Conservation (phyloP, 2,329 filamentous ascomycete species). For the Acephala macrosclerotiorum region DNA sequence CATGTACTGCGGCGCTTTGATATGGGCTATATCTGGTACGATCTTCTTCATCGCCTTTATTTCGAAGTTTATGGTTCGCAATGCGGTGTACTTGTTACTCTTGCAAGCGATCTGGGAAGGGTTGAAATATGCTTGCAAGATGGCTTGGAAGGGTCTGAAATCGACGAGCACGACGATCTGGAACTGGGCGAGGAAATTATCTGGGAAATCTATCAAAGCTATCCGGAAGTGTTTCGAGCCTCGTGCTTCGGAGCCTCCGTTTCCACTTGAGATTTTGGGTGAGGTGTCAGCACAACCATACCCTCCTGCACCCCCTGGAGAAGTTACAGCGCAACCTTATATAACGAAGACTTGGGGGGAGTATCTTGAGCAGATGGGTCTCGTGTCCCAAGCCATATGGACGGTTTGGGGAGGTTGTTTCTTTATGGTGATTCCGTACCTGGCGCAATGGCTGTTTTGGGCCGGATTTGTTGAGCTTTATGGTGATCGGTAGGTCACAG, state of each 20-base stretch:
- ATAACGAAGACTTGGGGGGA: constrained; percentile 3
- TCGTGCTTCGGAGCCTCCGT: not conserved
- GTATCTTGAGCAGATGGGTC: constrained; percentile 9
- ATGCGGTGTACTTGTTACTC: not conserved
- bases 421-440: constrained; percentile 10
- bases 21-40: not conserved
- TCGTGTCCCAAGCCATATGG: not conserved
- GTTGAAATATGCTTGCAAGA: not conserved
- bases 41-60: constrained; percentile 11
- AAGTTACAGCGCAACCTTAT: not conserved
- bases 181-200: not conserved
- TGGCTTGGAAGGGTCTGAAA: not conserved
- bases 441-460: constrained; percentile 15
- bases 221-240: not conserved
- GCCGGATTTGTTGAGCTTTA: constrained; percentile 10
- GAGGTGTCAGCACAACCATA: not conserved
- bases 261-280: not conserved
- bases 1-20: constrained; percentile 5
- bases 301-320: not conserved
- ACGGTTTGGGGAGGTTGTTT: not conserved
- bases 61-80: not conserved
- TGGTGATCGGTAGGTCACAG: constrained; percentile 8
- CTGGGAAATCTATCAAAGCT: not conserved
- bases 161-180: not conserved
- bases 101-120: not conserved